These are phyloP conservation scores for Pseudogymnoascus sp. DNA, from an alignment of 2,329 filamentous ascomycete species.

Conservation along the genomic window DNA sequence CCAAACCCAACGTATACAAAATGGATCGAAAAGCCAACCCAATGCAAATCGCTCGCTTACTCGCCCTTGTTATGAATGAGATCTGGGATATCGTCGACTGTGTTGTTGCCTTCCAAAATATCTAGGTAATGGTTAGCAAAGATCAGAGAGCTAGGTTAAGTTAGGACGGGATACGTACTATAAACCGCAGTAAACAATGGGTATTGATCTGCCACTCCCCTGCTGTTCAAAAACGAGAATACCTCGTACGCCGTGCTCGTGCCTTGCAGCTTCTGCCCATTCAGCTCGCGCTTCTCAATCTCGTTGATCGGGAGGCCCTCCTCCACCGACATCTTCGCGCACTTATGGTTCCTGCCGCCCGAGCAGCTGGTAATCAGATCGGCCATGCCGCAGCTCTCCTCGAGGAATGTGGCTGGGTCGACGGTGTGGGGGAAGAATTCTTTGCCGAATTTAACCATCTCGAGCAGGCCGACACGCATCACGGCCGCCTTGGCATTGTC, in stretches of 20 bases:
- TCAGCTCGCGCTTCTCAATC: constrained; percentile 81
- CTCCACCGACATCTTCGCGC: constrained; percentile 79
- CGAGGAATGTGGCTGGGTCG: constrained; percentile 81
- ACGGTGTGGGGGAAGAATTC: constrained; percentile 83
- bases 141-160: neutral
- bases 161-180: constrained; percentile 18
- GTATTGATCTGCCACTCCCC: constrained; percentile 72
- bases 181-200: constrained; percentile 88
- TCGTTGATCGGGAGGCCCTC: constrained; percentile 73
- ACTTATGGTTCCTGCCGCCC: constrained; percentile 88
- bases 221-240: constrained; percentile 73
- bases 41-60: constrained; percentile 3
- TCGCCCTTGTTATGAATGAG: constrained; percentile 37
- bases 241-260: constrained; percentile 89
- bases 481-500: constrained; percentile 98
- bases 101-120: constrained; percentile 67
- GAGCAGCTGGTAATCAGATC: constrained; percentile 92
- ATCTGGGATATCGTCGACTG: constrained; percentile 71
- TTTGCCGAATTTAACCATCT: constrained; percentile 94
- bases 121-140: constrained; percentile 32
- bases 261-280: constrained; percentile 94
- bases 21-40: neutral
- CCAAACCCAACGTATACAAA: constrained; percentile 1
- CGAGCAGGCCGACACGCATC: constrained; percentile 89
- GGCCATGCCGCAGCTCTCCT: constrained; percentile 89